phyloP scores from a whole-genome alignment of 129 eudicot genomes.

The Cynara cardunculus region DNA sequence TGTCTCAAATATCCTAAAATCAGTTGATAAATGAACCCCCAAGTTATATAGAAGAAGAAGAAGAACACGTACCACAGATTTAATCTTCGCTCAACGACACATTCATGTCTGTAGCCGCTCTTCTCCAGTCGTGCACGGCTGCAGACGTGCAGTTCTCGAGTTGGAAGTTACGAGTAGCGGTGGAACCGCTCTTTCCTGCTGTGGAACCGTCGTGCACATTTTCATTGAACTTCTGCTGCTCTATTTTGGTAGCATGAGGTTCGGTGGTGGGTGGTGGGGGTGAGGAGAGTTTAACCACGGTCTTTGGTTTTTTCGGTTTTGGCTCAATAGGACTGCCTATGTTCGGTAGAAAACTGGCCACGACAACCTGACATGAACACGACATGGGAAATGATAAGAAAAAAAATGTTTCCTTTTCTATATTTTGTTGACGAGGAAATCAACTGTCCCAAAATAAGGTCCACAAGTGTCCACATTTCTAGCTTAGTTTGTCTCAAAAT shows the following conservation, averaged over 20 bases:
- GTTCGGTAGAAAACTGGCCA: constrained; percentile 60
- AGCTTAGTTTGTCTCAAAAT: not conserved
- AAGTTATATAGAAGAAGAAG: not conserved
- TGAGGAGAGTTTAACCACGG: not conserved
- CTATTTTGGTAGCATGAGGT: constrained; percentile 23
- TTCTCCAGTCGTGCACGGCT: constrained; percentile 42
- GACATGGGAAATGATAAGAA: not conserved
- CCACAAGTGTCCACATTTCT: not conserved
- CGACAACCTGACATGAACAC: constrained; percentile 41
- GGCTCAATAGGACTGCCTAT: constrained; percentile 34
- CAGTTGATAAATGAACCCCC: constrained; percentile 15
- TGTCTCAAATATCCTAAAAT: constrained; percentile 20
- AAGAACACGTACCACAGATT: not conserved
- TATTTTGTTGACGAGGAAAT: not conserved
- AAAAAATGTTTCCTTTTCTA: not conserved
- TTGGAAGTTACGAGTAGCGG: constrained; percentile 27
- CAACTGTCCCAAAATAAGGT: not conserved
- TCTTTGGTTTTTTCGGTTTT: constrained; percentile 24
- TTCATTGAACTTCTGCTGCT: constrained; percentile 25
- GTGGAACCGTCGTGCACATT: constrained; percentile 25
- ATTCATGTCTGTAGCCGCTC: constrained; percentile 61
- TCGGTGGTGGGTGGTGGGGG: constrained; percentile 10
- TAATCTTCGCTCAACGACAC: constrained; percentile 44
- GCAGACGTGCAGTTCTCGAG: constrained; percentile 34
- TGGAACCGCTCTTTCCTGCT: constrained; percentile 20